Evolutionary conservation across 2,329 filamentous ascomycete species (phyloP), one percentile per base, ranked within the genome.

Genomic region (Penicillium nordicum): DNA sequence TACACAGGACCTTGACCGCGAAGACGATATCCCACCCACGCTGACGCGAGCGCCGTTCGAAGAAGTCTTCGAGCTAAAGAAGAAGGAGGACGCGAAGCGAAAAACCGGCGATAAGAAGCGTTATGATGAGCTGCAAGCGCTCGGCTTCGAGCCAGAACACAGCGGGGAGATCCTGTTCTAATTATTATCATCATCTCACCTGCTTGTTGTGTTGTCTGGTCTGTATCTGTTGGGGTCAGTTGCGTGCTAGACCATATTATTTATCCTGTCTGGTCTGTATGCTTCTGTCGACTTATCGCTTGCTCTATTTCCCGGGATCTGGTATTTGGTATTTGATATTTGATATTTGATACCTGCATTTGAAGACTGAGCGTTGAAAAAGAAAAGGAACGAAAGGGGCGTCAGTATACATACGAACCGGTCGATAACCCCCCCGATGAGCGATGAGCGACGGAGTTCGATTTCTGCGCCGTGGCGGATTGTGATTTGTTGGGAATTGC

Each of bases 81-180:
- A 90, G 74, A 82, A 88, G 69, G 85, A 87, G 70, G 88, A 89
- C 61, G 78, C 75, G 5, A 79, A 82, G 53, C 86, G 90, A 64
- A 92, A 89, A 79, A 79, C 76, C 55, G 85, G 79, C 67, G 90
- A 96, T 63, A 94, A 91, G 80, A 79, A 80, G 55, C 83, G 86
- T 69, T 72, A 88, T 59, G 85, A 82, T 78, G 89, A 89, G 76
- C 78, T 95, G 57, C 84, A 86, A 18, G 85, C 84, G 40, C 80
- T 94, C 45, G 93, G 93, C 1, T 97, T 97, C 68, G 92, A 96
- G 75, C 89, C 89, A 29, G 92, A 96, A 78, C 89, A 88, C 63
- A 80, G 86, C 57, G 90, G 88, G 16, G 90, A 94, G 72, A 82
- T 88, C 38, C 74, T 93, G 34, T 80, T 90, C 64, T 91, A 76